phyloP scores from a whole-genome alignment of 164 flowering plant species.

The Santalum album region DNA sequence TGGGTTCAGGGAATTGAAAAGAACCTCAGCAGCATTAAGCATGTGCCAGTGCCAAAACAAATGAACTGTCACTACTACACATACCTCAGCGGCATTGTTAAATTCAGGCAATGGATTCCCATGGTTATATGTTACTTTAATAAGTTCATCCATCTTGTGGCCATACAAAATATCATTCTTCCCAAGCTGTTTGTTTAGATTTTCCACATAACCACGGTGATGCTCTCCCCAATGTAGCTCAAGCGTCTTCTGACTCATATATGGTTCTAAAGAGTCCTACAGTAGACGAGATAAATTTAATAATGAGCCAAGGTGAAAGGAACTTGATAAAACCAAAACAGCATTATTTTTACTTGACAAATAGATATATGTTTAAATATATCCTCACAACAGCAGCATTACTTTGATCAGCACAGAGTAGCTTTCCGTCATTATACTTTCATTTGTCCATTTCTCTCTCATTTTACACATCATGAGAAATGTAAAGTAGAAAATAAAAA shows the following conservation, averaged over 20 bases:
- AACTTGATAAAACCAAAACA: background rate
- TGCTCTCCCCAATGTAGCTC: conserved; percentile 86
- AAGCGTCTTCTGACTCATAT: conserved; percentile 70
- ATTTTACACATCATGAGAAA: too few species aligned
- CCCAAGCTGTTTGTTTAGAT: conserved; percentile 71
- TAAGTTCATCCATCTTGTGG: conserved; percentile 71
- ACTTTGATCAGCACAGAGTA: too few species aligned
- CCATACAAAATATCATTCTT: conserved; percentile 61
- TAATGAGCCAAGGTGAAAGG: background rate
- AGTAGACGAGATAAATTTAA: background rate
- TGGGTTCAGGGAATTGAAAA: too few species aligned
- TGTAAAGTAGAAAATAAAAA: too few species aligned
- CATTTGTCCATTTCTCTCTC: too few species aligned
- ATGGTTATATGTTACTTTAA: conserved; percentile 78
- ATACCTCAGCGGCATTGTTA: conserved; percentile 86
- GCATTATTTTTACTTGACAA: background rate
- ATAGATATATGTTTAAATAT: background rate
- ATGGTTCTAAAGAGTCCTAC: conserved; percentile 95
- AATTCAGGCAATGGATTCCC: conserved; percentile 85
- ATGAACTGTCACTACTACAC: background rate
- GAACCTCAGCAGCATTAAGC: background rate
- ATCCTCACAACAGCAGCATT: background rate
- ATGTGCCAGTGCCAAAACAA: background rate
- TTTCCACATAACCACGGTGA: conserved; percentile 64
- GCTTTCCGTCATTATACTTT: too few species aligned